Conservation (phyloP, 306 rosid genomes). For the Lathyrus sativus region DNA sequence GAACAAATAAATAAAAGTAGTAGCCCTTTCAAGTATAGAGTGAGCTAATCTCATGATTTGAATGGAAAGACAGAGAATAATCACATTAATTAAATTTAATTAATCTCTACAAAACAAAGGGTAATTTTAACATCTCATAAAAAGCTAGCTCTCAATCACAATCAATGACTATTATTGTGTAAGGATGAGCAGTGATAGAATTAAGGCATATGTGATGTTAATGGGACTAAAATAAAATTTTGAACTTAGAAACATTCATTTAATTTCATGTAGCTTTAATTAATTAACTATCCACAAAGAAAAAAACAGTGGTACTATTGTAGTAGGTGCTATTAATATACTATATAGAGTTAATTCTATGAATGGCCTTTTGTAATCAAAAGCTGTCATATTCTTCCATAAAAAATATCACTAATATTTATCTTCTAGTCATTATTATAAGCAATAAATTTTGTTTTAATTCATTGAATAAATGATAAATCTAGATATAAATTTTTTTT, state of each 20-base stretch:
- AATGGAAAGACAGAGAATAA: constrained; percentile 44
- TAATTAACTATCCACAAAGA: constrained; percentile 20
- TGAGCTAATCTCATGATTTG: constrained; percentile 47
- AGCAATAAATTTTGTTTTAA: too few species aligned
- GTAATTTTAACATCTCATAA: constrained; percentile 40
- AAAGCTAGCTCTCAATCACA: constrained; percentile 48
- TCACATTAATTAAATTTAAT: constrained; percentile 27
- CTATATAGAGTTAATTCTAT: constrained; percentile 36
- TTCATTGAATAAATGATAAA: too few species aligned
- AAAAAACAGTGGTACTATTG: neutral
- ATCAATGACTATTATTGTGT: constrained; percentile 55
- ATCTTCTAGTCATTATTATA: too few species aligned
- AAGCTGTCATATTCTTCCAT: constrained; percentile 50
- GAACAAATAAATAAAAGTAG: constrained; percentile 34
- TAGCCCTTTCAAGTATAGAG: constrained; percentile 39
- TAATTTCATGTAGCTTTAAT: constrained; percentile 31
- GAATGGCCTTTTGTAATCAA: constrained; percentile 42
- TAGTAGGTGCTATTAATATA: constrained; percentile 40
- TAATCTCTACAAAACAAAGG: constrained; percentile 23
- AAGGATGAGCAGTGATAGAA: constrained; percentile 48
- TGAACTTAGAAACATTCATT: constrained; percentile 40
- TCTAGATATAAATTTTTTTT: too few species aligned
- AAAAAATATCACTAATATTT: constrained; percentile 48
- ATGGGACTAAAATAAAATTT: constrained; percentile 45
- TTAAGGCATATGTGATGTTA: constrained; percentile 62